Evolutionary conservation across 108 stramenopile genomes (phyloP).

Genomic region (Cyclotella sp.): DNA sequence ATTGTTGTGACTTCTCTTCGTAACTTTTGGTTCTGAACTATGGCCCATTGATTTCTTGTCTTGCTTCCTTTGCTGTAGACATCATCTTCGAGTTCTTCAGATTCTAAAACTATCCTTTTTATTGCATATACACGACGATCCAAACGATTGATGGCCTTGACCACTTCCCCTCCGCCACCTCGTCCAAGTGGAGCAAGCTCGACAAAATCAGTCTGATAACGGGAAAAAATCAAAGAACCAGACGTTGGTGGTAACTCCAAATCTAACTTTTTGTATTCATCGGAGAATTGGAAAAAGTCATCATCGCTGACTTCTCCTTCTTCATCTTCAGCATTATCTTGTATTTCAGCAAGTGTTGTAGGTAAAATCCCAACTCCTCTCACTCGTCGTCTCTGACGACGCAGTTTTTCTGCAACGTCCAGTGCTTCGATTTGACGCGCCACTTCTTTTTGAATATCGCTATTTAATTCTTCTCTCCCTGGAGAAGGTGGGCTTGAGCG

Average conservation of each 20-base stretch:
- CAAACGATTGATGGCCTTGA: slow-evolving; percentile 79
- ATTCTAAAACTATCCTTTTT: slow-evolving; percentile 78
- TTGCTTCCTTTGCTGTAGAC: neutral
- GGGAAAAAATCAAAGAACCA: slow-evolving; percentile 23
- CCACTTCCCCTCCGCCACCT: slow-evolving; percentile 88
- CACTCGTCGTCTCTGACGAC: slow-evolving; percentile 19
- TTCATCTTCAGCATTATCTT: slow-evolving; percentile 49
- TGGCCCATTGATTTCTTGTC: slow-evolving; percentile 43
- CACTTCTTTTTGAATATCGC: slow-evolving; percentile 55
- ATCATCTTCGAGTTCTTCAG: slow-evolving; percentile 50
- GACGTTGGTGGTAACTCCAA: slow-evolving; percentile 9
- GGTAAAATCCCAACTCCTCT: neutral
- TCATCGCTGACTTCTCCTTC: slow-evolving; percentile 43
- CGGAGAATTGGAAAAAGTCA: slow-evolving; percentile 10
- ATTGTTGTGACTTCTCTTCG: slow-evolving; percentile 85
- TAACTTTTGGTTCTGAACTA: slow-evolving; percentile 76
- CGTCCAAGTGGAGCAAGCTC: slow-evolving; percentile 79
- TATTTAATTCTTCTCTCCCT: slow-evolving; percentile 18
- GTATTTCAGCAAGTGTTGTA: slow-evolving; percentile 25
- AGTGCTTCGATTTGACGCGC: slow-evolving; percentile 57
- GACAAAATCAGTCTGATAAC: slow-evolving; percentile 83
- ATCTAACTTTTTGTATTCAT: slow-evolving; percentile 24
- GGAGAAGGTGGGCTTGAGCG: neutral
- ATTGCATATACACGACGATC: slow-evolving; percentile 84
- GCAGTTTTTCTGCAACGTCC: slow-evolving; percentile 39